phyloP scores from a whole-genome alignment of 805 yeast genomes.

The Saccharomycopsis sp. region DNA sequence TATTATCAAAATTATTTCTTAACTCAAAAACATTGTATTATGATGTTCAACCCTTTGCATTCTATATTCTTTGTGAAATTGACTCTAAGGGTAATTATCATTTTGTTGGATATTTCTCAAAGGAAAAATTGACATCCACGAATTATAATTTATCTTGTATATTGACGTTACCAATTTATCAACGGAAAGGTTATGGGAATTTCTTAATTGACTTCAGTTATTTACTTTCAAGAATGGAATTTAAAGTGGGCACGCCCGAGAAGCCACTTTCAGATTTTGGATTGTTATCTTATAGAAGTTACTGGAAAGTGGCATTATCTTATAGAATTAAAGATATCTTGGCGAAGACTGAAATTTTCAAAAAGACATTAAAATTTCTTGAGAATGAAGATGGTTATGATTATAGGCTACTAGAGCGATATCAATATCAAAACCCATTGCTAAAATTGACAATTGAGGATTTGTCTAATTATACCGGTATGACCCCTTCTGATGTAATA shows the following conservation, averaged over 20 bases:
- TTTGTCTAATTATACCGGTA: slow-evolving; percentile 67
- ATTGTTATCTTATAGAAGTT: slow-evolving; percentile 72
- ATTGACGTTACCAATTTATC: slow-evolving; percentile 79
- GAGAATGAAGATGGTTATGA: slow-evolving; percentile 5
- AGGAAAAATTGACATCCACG: slow-evolving; percentile 67
- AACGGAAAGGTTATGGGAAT: slow-evolving; percentile 84
- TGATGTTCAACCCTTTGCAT: slow-evolving; percentile 93
- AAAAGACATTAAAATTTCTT: slow-evolving; percentile 10
- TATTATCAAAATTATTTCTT: slow-evolving; percentile 80
- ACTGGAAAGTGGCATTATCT: slow-evolving; percentile 72
- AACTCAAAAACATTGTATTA: slow-evolving; percentile 89
- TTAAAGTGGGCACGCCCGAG: slow-evolving; percentile 86
- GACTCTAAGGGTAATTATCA: slow-evolving; percentile 41
- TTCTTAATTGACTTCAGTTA: slow-evolving; percentile 87
- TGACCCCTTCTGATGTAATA: slow-evolving; percentile 80
- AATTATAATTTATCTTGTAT: slow-evolving; percentile 87
- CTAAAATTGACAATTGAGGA: slow-evolving; percentile 46
- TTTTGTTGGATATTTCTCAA: slow-evolving; percentile 92
- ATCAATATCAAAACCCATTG: slow-evolving; percentile 15
- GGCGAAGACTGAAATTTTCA: slow-evolving; percentile 7
- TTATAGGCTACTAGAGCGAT: slow-evolving; percentile 10
- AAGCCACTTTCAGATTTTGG: slow-evolving; percentile 90
- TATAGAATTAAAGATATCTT: slow-evolving; percentile 31
- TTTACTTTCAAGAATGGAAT: slow-evolving; percentile 65
- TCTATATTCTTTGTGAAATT: slow-evolving; percentile 72